Evolutionary conservation across 1,139 yeast species (phyloP), one percentile per base, ranked within the genome.

Genomic region (Hemisphaericaspora lyxosophila): DNA sequence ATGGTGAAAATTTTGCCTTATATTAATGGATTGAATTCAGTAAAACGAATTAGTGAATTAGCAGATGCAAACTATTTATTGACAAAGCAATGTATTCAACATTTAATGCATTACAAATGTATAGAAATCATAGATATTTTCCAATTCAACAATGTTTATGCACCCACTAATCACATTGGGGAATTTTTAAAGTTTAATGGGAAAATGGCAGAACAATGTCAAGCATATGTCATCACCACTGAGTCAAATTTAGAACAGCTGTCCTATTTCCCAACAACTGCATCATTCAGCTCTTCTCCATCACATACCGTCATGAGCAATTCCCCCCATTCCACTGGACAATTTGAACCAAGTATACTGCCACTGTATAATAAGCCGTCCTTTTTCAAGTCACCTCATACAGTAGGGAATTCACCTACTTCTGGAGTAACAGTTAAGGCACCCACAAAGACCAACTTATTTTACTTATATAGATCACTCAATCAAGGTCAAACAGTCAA

Each of bases 11-110:
- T 92, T 24, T 64, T 88, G 11, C 96, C 97, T 0, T 85, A 72
- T 49, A 87, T 92, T 33, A 80, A 94, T 54, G 98, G 99, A 1
- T 70, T 89, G 35, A 90, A 92, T 55, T 86, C 95, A 2, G 79
- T 92, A 14, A 74, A 79, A 29, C 75, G 78, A 43, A 90, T 94
- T 28, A 79, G 96, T 27, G 80, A 80, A 42, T 58, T 89, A 34
- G 89, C 97, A 1, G 81, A 86, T 49, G 85, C 96, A 18, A 94
- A 89, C 52, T 84, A 82, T 47, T 66, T 74, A 13, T 67, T 92
- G 36, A 88, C 95, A 4, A 80, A 82, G 38, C 90, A 86, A 54
- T 90, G 97, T 55, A 82, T 94, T 29, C 95, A 88, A 58, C 97
- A 92, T 62, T 68, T 94, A 39, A 77, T 90, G 69, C 95, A 90